These are phyloP conservation scores for Naganishia kalamii DNA, from an alignment of 768 basidiomycete species.

Conservation along the genomic window DNA sequence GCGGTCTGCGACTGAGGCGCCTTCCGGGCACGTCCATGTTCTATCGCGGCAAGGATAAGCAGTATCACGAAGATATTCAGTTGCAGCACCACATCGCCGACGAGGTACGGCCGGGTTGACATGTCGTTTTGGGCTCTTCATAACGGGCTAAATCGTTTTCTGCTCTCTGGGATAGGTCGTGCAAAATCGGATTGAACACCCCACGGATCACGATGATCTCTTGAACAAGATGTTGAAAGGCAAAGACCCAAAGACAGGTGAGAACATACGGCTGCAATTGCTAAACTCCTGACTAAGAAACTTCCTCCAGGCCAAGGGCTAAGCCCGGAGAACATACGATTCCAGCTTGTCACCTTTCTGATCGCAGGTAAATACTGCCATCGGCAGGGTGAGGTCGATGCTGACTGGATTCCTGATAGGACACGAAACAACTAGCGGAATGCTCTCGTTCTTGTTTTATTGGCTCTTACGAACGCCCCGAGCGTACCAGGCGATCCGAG, in stretches of 20 bases:
- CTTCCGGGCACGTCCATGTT: conserved; percentile 47
- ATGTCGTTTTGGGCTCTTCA: not conserved
- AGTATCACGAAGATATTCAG: conserved; percentile 50
- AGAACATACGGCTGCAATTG: conserved; percentile 23
- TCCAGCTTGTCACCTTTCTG: conserved; percentile 54
- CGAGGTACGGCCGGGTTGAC: conserved; percentile 39
- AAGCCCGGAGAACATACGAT: conserved; percentile 49
- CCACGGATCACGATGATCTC: conserved; percentile 49
- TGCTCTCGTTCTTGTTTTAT: conserved; percentile 51
- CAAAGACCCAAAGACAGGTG: conserved; percentile 52
- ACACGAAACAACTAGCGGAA: conserved; percentile 31
- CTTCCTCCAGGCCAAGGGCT: conserved; percentile 29
- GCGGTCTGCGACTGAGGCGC: conserved; percentile 46
- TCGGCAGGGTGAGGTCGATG: not conserved
- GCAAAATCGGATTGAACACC: conserved; percentile 48
- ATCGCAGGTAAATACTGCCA: conserved; percentile 51
- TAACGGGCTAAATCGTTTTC: no score
- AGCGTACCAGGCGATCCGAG: conserved; percentile 51
- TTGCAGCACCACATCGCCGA: conserved; percentile 50
- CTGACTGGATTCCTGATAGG: not conserved
- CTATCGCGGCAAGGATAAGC: conserved; percentile 46
- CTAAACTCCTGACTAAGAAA: not conserved
- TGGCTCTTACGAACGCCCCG: conserved; percentile 51
- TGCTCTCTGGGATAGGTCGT: conserved; percentile 27
- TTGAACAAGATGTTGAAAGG: conserved; percentile 52